Evolutionary conservation across 2,329 filamentous ascomycete species (phyloP).

Genomic region (Trichoderma sp.): DNA sequence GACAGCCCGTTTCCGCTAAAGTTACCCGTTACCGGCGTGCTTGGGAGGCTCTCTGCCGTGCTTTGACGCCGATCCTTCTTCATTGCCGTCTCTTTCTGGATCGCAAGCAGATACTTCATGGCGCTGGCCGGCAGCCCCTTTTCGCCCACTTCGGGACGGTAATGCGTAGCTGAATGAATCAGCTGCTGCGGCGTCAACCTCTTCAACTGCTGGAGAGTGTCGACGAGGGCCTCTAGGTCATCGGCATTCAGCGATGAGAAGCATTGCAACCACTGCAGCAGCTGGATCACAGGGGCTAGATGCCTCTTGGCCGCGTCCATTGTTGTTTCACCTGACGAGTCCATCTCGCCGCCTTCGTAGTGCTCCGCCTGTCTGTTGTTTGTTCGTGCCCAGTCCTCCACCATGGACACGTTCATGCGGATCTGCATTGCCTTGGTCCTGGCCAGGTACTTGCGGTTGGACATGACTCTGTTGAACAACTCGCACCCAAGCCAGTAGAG

Average conservation of each 20-base stretch:
- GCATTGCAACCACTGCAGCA: conserved; percentile 96
- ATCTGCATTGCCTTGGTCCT: conserved; percentile 99
- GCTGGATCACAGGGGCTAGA: conserved; percentile 85
- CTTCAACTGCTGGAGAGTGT: conserved; percentile 86
- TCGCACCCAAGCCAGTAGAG: conserved; percentile 96
- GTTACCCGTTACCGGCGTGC: conserved; percentile 47
- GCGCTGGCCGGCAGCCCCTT: conserved; percentile 87
- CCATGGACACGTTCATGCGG: conserved; percentile 92
- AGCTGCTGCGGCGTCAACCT: conserved; percentile 84
- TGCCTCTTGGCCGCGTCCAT: conserved; percentile 82
- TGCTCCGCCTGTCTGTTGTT: conserved; percentile 96
- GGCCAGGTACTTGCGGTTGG: conserved; percentile 89
- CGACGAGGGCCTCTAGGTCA: conserved; percentile 84
- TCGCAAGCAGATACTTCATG: conserved; percentile 78
- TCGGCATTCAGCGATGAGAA: conserved; percentile 88
- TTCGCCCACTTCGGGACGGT: conserved; percentile 92
- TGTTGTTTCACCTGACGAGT: conserved; percentile 80
- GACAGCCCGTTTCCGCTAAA: conserved; percentile 50
- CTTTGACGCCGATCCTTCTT: conserved; percentile 59
- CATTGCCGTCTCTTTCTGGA: conserved; percentile 72
- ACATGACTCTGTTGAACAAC: conserved; percentile 97
- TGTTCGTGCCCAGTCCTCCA: conserved; percentile 92
- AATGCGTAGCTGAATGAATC: conserved; percentile 88
- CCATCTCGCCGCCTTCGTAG: conserved; percentile 89
- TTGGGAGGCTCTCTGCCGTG: conserved; percentile 49